Evolutionary conservation across 768 basidiomycete species (phyloP), one percentile per base, ranked within the genome.

Genomic region (Lactarius vividus): DNA sequence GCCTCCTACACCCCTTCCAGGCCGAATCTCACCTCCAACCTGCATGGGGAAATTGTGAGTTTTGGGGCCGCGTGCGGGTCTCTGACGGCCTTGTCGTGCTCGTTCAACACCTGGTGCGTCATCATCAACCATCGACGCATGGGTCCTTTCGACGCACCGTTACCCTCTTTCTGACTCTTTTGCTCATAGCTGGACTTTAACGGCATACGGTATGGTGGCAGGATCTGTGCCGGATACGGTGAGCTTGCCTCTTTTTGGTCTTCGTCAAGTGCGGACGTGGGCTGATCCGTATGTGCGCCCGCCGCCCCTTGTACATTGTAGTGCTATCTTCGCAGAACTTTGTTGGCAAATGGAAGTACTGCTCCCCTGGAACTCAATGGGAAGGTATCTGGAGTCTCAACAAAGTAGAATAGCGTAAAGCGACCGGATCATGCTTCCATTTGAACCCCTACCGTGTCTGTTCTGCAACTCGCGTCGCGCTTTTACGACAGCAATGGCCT

Each of bases 291-390:
- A 29, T 49, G 15, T 13, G 49, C 40, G 49, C 37, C 15, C 53
- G 40, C 16, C 11, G 23, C 26, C 20, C 9, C 26, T 7, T 52
- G 26, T 26, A 8, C 29, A 15, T 54, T 11, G 42, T 33, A 70
- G 70, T 70, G 11, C 39, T 69, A 20, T 69, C 70, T n/a, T 65
- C 64, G n/a, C 68, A 69, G 23, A 61, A 70, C 56, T 33, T 70
- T 23, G 68, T 69, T 40, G 70, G 70, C 20, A 58, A 54, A 58
- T 69, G 68, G 61, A 62, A 59, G 52, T 58, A 57, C 29, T 55
- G 33, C 44, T 52, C 26, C 46, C 62, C 60, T n/a, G 62, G 52
- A 31, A 57, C 33, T 39, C 63, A 65, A 37, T 70, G 63, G 60
- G 67, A 70, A 33, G 67, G 63, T 10, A 57, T 65, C 26, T 70